Evolutionary conservation across 1,139 yeast species (phyloP), one percentile per base, ranked within the genome.

Genomic region (Casaregolazyma lundiana): DNA sequence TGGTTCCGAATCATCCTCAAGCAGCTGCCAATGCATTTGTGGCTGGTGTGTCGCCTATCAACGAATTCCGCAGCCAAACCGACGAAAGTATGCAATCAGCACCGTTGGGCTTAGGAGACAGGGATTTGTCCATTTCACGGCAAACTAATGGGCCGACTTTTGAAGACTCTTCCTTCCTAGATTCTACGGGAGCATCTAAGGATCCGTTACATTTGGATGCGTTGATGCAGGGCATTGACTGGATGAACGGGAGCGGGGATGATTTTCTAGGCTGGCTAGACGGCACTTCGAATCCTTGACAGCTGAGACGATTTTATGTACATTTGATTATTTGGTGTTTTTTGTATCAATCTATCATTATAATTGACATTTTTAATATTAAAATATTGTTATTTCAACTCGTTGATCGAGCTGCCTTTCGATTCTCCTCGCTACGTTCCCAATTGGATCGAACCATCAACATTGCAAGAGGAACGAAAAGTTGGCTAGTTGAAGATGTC

Each of bases 191-290:
- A 6, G 61, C 62, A 1, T 57, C 63, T 2, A 57, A 55, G 35
- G 61, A 60, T 47, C 65, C 65, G 1, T 51, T 59, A 9, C 62
- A 65, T 69, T 53, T 65, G 38, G 69, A 58, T 45, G 60, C 63
- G 9, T 82, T 64, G 76, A 85, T 72, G 66, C 96, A 87, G 59
- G 83, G 89, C 18, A 78, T 81, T 43, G 90, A 88, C 26, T 87
- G 96, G 96, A 80, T 81, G 67, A 87, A 85, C 56, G 75, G 76
- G 9, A 83, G 78, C 46, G 79, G 79, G 50, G 97, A 89, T 62
- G 97, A 89, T 62, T 84, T 90, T 61, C 70, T 90, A 44, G 97
- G 97, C n/a, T 90, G 96, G 96, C 84, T 89, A 70, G 96, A 89
- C 61, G 80, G 73, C 58, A 76, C 77, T 52, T 74, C 76, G 80